Base-by-base conservation (phyloP, 2,329 filamentous ascomycete species). In the Moelleriella libera region DNA sequence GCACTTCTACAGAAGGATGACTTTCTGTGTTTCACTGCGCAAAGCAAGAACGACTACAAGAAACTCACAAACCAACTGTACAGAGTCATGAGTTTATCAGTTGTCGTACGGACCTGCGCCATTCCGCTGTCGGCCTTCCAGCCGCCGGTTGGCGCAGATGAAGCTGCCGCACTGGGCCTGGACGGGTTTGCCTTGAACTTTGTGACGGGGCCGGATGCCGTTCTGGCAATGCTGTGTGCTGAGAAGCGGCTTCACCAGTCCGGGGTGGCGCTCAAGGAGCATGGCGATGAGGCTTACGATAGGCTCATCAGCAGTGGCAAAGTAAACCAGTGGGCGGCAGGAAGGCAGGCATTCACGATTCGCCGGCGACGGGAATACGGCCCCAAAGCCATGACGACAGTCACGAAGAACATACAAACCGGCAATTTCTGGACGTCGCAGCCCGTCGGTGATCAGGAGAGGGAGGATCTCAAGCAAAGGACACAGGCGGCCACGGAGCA, bases 141-240 rank as follows among this genome's bases (percentile, higher is more conserved):
- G 44, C 57, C 76, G 6, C 76, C 78, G 0, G 57, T 86, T 5
- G 65, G 74, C 1, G 55, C 60, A 5, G 69, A 79, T 7, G 70
- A 86, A 46, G 63, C 88, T 48, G 57, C 58, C 46, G 50, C 57
- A 41, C 49, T 79, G 63, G 88, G 88, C 0, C 76, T 98, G 45
- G 83, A 94, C 52, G 81, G 83, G 2, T 95, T 85, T 67, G 81
- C 88, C 1, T 71, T 85, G 30, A 85, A 97, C 58, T 86, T 76
- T 49, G 60, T 98, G 5, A 74, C 82, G 34, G 92, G 90, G 0
- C 94, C 94, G 0, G 80, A 83, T 1, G 76, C 85, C 2, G 86
- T 98, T 1, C 68, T 97, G 34, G 83, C 87, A 6, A 92, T 94
- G 84, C 75, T 98, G 28, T 96, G 88, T 62, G 75, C 80, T 10